phyloP scores from a whole-genome alignment of 208 protist species.

The Vickermania ingenoplastis region DNA sequence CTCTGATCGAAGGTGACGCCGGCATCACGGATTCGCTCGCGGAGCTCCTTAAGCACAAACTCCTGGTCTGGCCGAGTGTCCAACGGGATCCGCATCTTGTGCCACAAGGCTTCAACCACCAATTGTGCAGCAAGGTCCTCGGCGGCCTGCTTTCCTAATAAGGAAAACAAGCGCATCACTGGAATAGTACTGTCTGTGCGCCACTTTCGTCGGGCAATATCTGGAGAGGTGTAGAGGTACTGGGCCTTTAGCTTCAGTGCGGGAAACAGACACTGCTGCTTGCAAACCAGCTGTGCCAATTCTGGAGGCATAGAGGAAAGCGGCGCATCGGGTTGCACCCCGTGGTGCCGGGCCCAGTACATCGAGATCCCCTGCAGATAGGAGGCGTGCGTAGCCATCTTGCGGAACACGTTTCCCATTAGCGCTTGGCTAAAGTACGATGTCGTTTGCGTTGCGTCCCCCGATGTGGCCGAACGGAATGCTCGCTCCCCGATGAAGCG shows the following conservation, averaged over 20 bases:
- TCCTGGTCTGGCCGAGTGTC: slow-evolving; percentile 66
- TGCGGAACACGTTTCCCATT: slow-evolving; percentile 75
- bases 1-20: slow-evolving; percentile 53
- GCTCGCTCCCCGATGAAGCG: slow-evolving; percentile 74
- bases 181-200: slow-evolving; percentile 64
- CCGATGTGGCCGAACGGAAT: slow-evolving; percentile 6
- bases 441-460: slow-evolving; percentile 9
- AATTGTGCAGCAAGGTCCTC: slow-evolving; percentile 74
- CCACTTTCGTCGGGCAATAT: slow-evolving; percentile 75
- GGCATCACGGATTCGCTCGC: slow-evolving; percentile 16
- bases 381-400: slow-evolving; percentile 61
- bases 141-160: slow-evolving; percentile 49
- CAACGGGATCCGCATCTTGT: slow-evolving; percentile 25
- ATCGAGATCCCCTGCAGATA: slow-evolving; percentile 64
- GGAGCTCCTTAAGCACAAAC: slow-evolving; percentile 18
- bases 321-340: slow-evolving; percentile 31
- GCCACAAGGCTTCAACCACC: slow-evolving; percentile 76
- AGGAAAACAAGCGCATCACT: slow-evolving; percentile 72
- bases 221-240: slow-evolving; percentile 74
- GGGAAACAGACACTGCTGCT: slow-evolving; percentile 70
- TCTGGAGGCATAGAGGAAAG: slow-evolving; percentile 54
- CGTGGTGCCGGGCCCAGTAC: slow-evolving; percentile 77
- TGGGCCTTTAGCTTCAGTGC: slow-evolving; percentile 70
- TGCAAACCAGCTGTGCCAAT: slow-evolving; percentile 53
- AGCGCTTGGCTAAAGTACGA: slow-evolving; percentile 56